phyloP scores from a whole-genome alignment of 306 rosid genomes.

The Corylus avellana region DNA sequence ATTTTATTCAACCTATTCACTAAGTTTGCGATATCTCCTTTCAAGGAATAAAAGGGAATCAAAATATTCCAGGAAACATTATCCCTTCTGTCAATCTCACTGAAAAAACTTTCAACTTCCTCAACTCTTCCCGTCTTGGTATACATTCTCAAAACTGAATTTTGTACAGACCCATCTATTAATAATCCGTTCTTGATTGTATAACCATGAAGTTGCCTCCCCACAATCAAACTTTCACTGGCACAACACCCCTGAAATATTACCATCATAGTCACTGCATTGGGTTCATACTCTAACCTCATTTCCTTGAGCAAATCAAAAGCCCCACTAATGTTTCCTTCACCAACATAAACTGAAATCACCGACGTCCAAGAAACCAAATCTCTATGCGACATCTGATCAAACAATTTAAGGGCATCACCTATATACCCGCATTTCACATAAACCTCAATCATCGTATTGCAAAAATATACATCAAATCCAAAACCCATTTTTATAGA shows the following conservation, averaged over 20 bases:
- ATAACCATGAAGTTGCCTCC: constrained; percentile 49
- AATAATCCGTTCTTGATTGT: constrained; percentile 45
- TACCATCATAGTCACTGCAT: constrained; percentile 46
- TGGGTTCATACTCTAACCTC: constrained; percentile 48
- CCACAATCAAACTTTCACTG: constrained; percentile 18
- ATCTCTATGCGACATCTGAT: constrained; percentile 41
- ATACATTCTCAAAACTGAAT: constrained; percentile 52
- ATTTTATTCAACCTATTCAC: constrained; percentile 35
- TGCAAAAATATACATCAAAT: constrained; percentile 47
- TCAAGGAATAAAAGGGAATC: constrained; percentile 37
- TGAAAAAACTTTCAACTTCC: constrained; percentile 43
- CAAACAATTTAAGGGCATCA: constrained; percentile 41
- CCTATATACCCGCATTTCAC: constrained; percentile 34
- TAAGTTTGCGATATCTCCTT: constrained; percentile 38
- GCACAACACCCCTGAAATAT: constrained; percentile 49
- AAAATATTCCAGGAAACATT: constrained; percentile 52
- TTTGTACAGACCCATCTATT: constrained; percentile 39
- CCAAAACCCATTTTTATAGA: constrained; percentile 50
- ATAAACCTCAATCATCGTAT: constrained; percentile 50
- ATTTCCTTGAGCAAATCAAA: constrained; percentile 37
- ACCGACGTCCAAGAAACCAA: constrained; percentile 59
- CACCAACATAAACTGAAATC: constrained; percentile 43
- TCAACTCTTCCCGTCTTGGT: constrained; percentile 26
- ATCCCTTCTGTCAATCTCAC: constrained; percentile 37
- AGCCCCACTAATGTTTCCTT: constrained; percentile 23